Evolutionary conservation across 2,329 filamentous ascomycete species (phyloP), one percentile per base, ranked within the genome.

Genomic region (Aspergillus eucalypticola): DNA sequence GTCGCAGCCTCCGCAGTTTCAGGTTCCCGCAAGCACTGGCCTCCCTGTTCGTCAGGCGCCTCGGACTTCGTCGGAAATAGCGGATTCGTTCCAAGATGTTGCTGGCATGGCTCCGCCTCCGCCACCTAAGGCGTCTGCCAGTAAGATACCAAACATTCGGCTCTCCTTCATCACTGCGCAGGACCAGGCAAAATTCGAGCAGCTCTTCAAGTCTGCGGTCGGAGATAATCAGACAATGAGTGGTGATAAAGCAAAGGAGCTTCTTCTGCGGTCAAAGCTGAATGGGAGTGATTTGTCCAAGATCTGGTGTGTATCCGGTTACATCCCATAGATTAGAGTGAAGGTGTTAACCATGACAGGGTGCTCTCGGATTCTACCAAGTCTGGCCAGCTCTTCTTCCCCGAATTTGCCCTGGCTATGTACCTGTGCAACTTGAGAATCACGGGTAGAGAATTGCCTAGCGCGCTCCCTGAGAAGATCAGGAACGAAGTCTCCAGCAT

Each of bases 401-500:
- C 95, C 44, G 95, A 99, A 78, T 99, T 99, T 67, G 95, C 95
- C 7, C 83, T 99, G 60, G 91, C 95, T 63, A 98, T 99, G 95
- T 99, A 99, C 70, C 86, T 99, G 32, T 99, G 95, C 82, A 99
- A 98, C 73, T 74, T 99, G 67, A 95, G 90, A 75, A 82, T 98
- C 60, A 95, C 91, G 0, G 92, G 92, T 60, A 96, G 96, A 77
- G 82, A 88, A 0, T 78, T 99, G 23, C 95, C 95, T 0, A 72
- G 83, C 2, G 76, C 73, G 5, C 82, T 99, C 8, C 95, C 95
- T 0, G 92, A 97, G 32, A 89, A 87, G 60, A 88, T 99, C 66
- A 90, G 88, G 80, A 99, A 99, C 70, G 95, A 99, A 76, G 95
- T 99, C 17, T 98, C 94, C 3, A 96, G 95, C 78, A 98, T 99